Evolutionary conservation across 202 grass and related monocot species (phyloP).

Genomic region (Sporobolus alterniflorus): DNA sequence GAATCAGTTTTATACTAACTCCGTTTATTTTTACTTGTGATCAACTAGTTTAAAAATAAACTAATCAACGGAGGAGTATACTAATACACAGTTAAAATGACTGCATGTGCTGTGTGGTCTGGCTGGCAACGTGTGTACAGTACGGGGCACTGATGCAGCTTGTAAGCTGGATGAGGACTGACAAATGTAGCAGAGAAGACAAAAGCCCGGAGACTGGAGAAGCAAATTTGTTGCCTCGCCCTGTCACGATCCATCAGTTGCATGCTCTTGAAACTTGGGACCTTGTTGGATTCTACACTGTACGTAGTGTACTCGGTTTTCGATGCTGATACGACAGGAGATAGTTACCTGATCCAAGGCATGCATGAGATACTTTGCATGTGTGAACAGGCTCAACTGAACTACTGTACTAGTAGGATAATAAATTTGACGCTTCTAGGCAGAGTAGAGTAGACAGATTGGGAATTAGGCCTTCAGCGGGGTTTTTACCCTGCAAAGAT

Average conservation of each 20-base stretch:
- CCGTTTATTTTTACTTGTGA: no score
- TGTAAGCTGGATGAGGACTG: slow-evolving; percentile 17
- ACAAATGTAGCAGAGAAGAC: slow-evolving; percentile 22
- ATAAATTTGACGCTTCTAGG: slow-evolving; percentile 14
- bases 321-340: not conserved
- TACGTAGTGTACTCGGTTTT: slow-evolving; percentile 6
- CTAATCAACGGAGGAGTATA: no score
- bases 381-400: not conserved
- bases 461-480: not conserved
- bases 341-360: not conserved
- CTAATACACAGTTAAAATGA: slow-evolving; percentile 9
- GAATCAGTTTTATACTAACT: no score
- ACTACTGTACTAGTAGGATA: not conserved
- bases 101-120: not conserved
- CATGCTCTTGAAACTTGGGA: slow-evolving; percentile 25
- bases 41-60: no score
- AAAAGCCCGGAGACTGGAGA: slow-evolving; percentile 13
- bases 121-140: slow-evolving; percentile 7
- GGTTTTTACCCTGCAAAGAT: slow-evolving; percentile 16
- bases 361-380: not conserved
- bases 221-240: slow-evolving; percentile 24
- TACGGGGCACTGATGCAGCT: not conserved
- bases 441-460: not conserved
- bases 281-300: slow-evolving; percentile 26
- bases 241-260: slow-evolving; percentile 16